A percentile compares a stretch with the other conserved stretches of the same genome.
These are phyloP conservation scores for Candida argentea DNA, from an alignment of 805 yeast species.

Conservation along the genomic window DNA sequence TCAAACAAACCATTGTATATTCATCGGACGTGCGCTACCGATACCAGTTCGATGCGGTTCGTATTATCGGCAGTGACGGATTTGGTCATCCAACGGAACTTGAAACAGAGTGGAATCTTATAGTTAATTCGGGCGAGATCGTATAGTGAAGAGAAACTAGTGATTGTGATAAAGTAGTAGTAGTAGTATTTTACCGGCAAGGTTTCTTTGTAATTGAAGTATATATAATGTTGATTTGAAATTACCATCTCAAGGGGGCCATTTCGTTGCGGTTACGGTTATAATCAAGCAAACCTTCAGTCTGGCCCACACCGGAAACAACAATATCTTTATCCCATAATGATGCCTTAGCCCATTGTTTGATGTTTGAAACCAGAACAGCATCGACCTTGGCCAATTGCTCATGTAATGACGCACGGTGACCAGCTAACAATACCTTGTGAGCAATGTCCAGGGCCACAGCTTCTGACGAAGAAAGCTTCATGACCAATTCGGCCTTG, in stretches of 20 bases:
- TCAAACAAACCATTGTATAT: conserved; percentile 73
- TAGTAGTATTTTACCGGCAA: neutral
- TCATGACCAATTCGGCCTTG: conserved; percentile 51
- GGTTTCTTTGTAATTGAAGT: neutral
- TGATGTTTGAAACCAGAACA: conserved; percentile 48
- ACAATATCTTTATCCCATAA: conserved; percentile 82
- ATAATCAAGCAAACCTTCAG: conserved; percentile 78
- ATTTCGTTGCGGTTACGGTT: conserved; percentile 80
- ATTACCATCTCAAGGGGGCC: conserved; percentile 72
- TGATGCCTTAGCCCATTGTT: conserved; percentile 64
- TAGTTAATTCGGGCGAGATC: conserved; percentile 15
- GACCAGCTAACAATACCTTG: conserved; percentile 50
- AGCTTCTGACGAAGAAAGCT: conserved; percentile 38
- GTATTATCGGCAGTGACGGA: conserved; percentile 91
- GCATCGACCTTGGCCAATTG: conserved; percentile 53
- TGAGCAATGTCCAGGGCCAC: conserved; percentile 50
- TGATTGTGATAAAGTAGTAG: neutral
- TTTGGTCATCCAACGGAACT: conserved; percentile 72
- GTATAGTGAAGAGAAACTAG: neutral
- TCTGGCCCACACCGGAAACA: conserved; percentile 75
- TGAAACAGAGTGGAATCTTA: conserved; percentile 68
- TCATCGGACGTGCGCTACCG: conserved; percentile 94
- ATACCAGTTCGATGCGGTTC: conserved; percentile 77
- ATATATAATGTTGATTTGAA: neutral
- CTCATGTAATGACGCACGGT: conserved; percentile 51